phyloP scores from a whole-genome alignment of 306 rosid species.

The Dalbergia cochinchinensis region DNA sequence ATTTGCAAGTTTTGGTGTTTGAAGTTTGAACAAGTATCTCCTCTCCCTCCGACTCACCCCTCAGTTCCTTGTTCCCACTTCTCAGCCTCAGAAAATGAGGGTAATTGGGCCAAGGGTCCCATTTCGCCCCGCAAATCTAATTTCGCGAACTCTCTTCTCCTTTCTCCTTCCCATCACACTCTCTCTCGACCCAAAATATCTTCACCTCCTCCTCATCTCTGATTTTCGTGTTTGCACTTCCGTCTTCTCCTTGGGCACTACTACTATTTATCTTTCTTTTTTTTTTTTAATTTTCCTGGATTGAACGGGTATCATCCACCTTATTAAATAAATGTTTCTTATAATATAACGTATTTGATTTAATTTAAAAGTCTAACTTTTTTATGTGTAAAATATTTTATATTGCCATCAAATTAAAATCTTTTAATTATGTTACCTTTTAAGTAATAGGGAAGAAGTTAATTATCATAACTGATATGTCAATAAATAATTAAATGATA shows the following conservation, averaged over 20 bases:
- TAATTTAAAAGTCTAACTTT: no score
- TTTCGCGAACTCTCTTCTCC: constrained; percentile 10
- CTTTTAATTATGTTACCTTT: no score
- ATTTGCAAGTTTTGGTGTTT: no score
- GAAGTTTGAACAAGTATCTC: neutral
- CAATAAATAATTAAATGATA: no score
- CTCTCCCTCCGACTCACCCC: neutral
- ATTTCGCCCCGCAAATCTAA: neutral
- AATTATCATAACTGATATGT: no score
- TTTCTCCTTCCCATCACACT: neutral
- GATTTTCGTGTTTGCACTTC: neutral
- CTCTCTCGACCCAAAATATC: constrained; percentile 16
- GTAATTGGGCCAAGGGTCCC: neutral
- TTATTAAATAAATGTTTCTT: neutral
- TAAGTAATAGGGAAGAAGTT: no score
- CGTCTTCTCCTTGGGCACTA: neutral
- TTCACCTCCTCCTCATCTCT: neutral
- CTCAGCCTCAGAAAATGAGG: constrained; percentile 8
- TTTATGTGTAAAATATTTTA: no score
- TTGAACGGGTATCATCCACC: neutral
- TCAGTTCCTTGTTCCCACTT: neutral
- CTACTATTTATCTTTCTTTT: neutral
- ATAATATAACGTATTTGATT: no score
- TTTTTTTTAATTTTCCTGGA: no score
- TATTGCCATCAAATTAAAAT: no score